Evolutionary conservation across 106 monocot species (phyloP), one percentile per base, ranked within the genome.

Genomic region (Apostasia ramifera): DNA sequence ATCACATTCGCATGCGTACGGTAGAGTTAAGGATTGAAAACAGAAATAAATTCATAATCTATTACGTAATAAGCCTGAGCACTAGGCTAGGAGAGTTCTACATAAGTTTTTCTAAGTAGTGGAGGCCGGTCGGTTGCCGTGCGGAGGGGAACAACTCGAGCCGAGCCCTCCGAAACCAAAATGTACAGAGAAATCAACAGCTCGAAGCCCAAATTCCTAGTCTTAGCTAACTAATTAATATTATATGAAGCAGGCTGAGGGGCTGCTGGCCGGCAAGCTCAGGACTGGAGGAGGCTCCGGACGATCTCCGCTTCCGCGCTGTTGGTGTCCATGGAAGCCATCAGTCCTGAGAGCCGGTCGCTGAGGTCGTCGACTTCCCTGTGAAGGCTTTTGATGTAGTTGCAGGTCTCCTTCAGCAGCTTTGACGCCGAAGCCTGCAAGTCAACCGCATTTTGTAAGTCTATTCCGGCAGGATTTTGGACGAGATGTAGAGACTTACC

Each of bases 331-430:
- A 88, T 73, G 12, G 81, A 79, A 9, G 72, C 66, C 63, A 88
- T 84, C 42, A 88, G 77, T 11, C 72, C 70, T 1, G 88, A 79
- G 40, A 88, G 82, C 67, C 71, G 59, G 64, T 85, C 85, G 53
- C 85, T 85, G 15, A 88, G 81, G 74, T 79, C 76, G 71, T 66
- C 84, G 42, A 88, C 85, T 49, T 88, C 88, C 52, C 77, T 73
- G 60, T 85, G 81, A 52, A 88, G 68, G 77, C 85, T 88, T 79
- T 70, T 88, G 42, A 88, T 88, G 74, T 85, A 85, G 74, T 49
- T 82, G 78, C 88, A 88, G n/a, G 85, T 85, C 77, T 88, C 88
- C 64, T 79, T 85, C 47, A 88, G 71, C 57, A 88, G 76, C 67
- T 88, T 88, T 14, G 85, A 70, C 46, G 85, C 76, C 6, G 84